Evolutionary conservation across 2,329 filamentous ascomycete genomes (phyloP), one percentile per base, ranked within the genome.

Genomic region (Colletotrichum chrysophilum): DNA sequence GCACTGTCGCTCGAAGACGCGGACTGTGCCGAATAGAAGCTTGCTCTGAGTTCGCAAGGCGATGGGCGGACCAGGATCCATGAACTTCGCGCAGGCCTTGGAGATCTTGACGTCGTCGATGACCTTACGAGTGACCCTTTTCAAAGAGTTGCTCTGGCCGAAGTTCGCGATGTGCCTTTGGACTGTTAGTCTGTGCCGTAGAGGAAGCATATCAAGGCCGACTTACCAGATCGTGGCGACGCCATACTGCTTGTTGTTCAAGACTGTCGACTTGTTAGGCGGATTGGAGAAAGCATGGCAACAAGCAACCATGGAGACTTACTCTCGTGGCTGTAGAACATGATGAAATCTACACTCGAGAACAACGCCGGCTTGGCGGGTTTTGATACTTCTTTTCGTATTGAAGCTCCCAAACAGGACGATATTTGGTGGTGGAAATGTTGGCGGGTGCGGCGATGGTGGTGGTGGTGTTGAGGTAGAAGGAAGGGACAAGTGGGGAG

Each of bases 281-380:
- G 18, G 21, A 24, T 18, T 32, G 16, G n/a, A 5, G 12, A 52
- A 34, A 13, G 32, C 2, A 61, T n/a, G 10, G 28, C 7, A 8
- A 8, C n/a, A 5, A 18, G 13, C 55, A 18, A 60, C 12, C 16
- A 24, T 13, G 21, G 26, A 43, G n/a, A 85, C 93, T 82, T 88
- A 97, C 96, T 95, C 86, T 98, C 96, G 86, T 98, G 95, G 80
- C 95, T 97, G 87, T 98, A 98, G 83, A 98, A 98, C 96, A 98
- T 98, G 79, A 43, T 83, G 80, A 66, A 16, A 24, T 65, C 70
- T 52, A 65, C 64, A 65, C 13, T 55, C 13, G 34, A 64, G 32
- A 30, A 48, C 38, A 66, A 66, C 48, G 70, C 74, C 74, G 43
- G 21, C 48, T 16, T 43, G 70, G 70, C 48, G 13, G 43, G 10